Evolutionary conservation across 2,329 filamentous ascomycete species (phyloP).

Genomic region (Fusarium tuaranense): DNA sequence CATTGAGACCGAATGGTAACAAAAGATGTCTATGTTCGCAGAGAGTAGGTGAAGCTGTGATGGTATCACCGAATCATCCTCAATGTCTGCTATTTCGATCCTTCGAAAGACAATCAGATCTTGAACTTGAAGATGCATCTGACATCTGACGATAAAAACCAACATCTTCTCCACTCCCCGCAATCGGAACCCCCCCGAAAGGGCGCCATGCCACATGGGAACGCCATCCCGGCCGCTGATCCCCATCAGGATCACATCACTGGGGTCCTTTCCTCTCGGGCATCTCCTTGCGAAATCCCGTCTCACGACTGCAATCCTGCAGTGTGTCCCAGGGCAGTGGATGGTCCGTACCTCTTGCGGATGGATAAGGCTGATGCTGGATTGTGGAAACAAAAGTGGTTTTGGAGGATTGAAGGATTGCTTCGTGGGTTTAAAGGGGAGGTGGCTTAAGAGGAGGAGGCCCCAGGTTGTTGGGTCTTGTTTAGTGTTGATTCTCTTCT

Average conservation of each 20-base stretch:
- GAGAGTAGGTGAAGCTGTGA: too few relatives aligned
- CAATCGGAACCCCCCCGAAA: not conserved
- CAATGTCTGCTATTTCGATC: not conserved
- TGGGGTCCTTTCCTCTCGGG: not conserved
- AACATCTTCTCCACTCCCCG: not conserved
- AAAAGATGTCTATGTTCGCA: too few relatives aligned
- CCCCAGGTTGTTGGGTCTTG: not conserved
- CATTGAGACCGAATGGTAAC: not conserved
- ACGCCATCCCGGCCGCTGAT: not conserved
- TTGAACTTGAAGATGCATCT: not conserved
- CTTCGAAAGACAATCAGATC: not conserved
- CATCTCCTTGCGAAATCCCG: not conserved
- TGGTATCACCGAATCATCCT: not conserved
- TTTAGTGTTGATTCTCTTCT: not conserved
- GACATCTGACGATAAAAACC: not conserved
- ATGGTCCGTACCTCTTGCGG: conserved; percentile 10
- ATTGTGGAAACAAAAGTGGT: not conserved
- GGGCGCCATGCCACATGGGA: not conserved
- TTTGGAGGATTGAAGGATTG: not conserved
- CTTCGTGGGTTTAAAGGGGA: not conserved
- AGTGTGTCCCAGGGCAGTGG: conserved; percentile 8
- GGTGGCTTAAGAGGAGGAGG: not conserved
- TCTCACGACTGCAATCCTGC: conserved; percentile 10
- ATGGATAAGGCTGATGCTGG: not conserved
- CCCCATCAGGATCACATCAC: not conserved